Conservation (phyloP, 306 rosid species). For the Prunus fruticosa region DNA sequence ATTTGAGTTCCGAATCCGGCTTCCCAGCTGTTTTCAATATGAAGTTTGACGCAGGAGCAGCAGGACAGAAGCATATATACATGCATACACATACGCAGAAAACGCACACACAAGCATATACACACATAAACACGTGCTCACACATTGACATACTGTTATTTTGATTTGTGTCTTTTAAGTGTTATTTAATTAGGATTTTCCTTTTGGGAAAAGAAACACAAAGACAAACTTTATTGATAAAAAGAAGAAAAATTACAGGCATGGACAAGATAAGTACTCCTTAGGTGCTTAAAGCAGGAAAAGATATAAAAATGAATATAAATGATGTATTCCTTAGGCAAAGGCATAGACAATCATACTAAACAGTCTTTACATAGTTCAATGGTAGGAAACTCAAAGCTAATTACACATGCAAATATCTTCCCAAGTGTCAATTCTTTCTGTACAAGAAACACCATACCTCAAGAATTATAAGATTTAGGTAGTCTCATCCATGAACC, state of each 20-base stretch:
- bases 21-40: not conserved
- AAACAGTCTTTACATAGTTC: not conserved
- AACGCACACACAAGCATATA: not conserved
- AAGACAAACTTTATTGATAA: not conserved
- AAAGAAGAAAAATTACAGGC: not conserved
- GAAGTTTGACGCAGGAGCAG: not conserved
- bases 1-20: not conserved
- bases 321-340: not conserved
- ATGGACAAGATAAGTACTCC: not conserved
- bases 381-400: not conserved
- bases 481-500: slow-evolving; percentile 24
- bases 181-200: not conserved
- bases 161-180: not conserved
- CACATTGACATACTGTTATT: not conserved
- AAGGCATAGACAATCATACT: not conserved
- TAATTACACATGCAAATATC: not conserved
- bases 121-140: not conserved
- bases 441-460: not conserved
- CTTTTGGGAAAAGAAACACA: not conserved
- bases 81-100: not conserved
- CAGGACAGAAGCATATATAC: not conserved
- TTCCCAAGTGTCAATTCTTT: not conserved
- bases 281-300: not conserved
- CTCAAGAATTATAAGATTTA: not conserved
- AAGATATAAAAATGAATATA: not conserved